Evolutionary conservation across 2,329 filamentous ascomycete species (phyloP).

Genomic region (Mariannaea sp.): DNA sequence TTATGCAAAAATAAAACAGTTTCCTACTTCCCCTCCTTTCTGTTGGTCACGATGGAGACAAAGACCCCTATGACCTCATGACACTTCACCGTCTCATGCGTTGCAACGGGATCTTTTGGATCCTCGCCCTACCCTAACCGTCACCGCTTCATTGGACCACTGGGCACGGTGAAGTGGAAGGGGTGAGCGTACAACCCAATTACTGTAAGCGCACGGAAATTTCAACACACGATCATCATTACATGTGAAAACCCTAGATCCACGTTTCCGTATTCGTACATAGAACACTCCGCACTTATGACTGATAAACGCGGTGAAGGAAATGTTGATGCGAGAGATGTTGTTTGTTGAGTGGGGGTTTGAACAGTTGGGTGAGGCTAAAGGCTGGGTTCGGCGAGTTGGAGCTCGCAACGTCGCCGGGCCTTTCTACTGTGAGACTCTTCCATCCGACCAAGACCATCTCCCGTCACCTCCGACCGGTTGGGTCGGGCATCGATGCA

Average conservation of each 20-base stretch:
- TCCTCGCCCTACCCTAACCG: slow-evolving; percentile 6
- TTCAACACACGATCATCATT: slow-evolving; percentile 5
- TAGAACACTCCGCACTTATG: slow-evolving; percentile 17
- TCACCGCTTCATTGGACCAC: slow-evolving; percentile 32
- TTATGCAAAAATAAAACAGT: slow-evolving; percentile 1
- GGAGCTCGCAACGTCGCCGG: slow-evolving; percentile 26
- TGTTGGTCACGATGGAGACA: slow-evolving; percentile 20
- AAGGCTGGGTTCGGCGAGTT: slow-evolving; percentile 25
- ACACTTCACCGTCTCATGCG: slow-evolving; percentile 18
- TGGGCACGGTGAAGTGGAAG: slow-evolving; percentile 28
- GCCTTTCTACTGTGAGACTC: no score
- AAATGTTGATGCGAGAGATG: slow-evolving; percentile 5
- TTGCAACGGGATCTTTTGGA: slow-evolving; percentile 11
- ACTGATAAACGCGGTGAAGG: slow-evolving; percentile 22
- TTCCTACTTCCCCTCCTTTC: background rate
- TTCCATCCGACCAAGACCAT: background rate
- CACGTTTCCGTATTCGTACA: slow-evolving; percentile 20
- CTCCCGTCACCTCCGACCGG: slow-evolving; percentile 7
- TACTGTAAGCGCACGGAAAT: background rate
- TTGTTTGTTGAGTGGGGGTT: slow-evolving; percentile 19
- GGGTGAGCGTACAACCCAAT: slow-evolving; percentile 1
- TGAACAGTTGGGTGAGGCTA: slow-evolving; percentile 28
- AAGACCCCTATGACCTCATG: slow-evolving; percentile 42
- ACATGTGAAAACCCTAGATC: background rate
- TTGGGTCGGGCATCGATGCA: slow-evolving; percentile 15